Conservation (phyloP, 1,139 yeast species). For the Spathaspora sp. region DNA sequence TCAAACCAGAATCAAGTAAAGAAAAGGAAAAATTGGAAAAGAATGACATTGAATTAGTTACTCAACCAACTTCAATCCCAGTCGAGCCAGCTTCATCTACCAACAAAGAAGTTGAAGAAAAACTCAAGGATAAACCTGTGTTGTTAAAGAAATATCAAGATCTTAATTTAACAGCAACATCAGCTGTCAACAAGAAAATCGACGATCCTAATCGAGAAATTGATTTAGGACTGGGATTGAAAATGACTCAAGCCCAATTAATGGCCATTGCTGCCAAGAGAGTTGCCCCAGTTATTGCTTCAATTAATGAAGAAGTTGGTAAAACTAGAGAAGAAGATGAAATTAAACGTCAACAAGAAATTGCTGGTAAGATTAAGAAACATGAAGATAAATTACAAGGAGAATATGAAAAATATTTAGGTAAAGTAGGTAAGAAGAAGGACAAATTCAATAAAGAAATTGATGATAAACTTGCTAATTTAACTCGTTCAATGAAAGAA, state of each 20-base stretch:
- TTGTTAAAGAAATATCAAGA: slow-evolving; percentile 49
- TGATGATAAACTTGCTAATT: slow-evolving; percentile 32
- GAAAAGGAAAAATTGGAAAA: slow-evolving; percentile 26
- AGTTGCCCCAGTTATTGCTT: slow-evolving; percentile 54
- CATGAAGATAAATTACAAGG: slow-evolving; percentile 46
- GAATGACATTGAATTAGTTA: slow-evolving; percentile 30
- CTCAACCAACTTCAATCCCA: slow-evolving; percentile 30
- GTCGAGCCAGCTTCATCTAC: slow-evolving; percentile 35
- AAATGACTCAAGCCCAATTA: slow-evolving; percentile 54
- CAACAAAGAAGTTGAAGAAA: slow-evolving; percentile 40
- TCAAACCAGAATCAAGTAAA: no score
- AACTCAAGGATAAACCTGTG: slow-evolving; percentile 48
- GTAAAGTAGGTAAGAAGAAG: slow-evolving; percentile 41
- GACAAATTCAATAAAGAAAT: slow-evolving; percentile 40
- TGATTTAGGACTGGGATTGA: slow-evolving; percentile 56
- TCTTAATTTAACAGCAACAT: slow-evolving; percentile 49
- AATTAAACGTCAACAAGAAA: slow-evolving; percentile 41
- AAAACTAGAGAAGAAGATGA: slow-evolving; percentile 49
- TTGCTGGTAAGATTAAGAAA: slow-evolving; percentile 35
- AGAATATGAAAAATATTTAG: slow-evolving; percentile 42
- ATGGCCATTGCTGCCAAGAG: slow-evolving; percentile 56
- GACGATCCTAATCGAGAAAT: slow-evolving; percentile 52
- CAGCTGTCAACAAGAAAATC: slow-evolving; percentile 40
- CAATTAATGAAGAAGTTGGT: slow-evolving; percentile 51
- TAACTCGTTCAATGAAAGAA: slow-evolving; percentile 29